Conservation (phyloP, 352 stramenopile species). For the Pythium dissimile region DNA sequence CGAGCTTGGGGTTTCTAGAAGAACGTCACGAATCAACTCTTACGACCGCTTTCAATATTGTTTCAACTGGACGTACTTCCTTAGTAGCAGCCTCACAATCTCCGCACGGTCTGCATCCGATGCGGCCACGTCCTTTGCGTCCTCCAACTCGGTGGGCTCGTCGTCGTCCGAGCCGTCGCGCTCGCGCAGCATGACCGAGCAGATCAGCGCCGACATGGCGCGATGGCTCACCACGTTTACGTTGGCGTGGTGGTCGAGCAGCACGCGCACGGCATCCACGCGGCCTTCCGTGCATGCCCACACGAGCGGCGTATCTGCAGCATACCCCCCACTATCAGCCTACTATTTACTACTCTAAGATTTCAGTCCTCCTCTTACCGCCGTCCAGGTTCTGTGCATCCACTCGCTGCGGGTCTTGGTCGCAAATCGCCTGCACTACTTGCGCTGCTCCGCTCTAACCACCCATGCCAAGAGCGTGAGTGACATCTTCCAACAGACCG, state of each 20-base stretch:
- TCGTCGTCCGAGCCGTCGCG: conserved; percentile 30
- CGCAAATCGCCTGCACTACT: conserved; percentile 70
- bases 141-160: conserved; percentile 48
- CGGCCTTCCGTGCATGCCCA: conserved; percentile 83
- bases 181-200: conserved; percentile 75
- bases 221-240: conserved; percentile 71
- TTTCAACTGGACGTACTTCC: conserved; percentile 26
- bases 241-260: conserved; percentile 57
- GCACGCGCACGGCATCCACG: conserved; percentile 55
- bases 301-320: conserved; percentile 63
- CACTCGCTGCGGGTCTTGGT: conserved; percentile 45
- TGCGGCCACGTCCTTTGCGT: conserved; percentile 49
- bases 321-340: too few relatives aligned
- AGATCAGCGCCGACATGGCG: conserved; percentile 67
- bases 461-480: neutral
- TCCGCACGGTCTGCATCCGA: conserved; percentile 40
- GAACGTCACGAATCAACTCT: neutral
- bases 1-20: conserved; percentile 47
- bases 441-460: conserved; percentile 57
- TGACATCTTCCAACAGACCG: neutral
- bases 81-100: conserved; percentile 59
- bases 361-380: conserved; percentile 25
- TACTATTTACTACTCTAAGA: too few relatives aligned
- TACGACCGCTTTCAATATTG: neutral
- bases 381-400: conserved; percentile 73